Evolutionary conservation across 139 green algal genomes (phyloP), one percentile per base, ranked within the genome.

Genomic region (Chlamydomonas eustigma): DNA sequence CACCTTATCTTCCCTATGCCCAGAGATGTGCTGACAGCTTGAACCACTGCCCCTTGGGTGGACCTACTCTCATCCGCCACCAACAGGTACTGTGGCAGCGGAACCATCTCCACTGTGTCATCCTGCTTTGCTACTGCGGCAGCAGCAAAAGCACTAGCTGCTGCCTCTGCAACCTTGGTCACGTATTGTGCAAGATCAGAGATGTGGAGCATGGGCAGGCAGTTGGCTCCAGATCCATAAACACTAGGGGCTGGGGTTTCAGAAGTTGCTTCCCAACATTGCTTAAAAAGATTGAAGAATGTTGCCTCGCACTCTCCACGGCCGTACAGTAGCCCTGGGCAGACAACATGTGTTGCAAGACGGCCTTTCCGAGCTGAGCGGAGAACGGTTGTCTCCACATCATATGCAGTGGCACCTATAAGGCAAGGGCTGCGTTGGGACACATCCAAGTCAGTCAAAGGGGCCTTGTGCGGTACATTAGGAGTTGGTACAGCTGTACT

Each of bases 291-390:
- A 38, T n/a, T 36, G 36, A 85, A 81, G 24, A 89, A 73, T 24
- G 37, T 38, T 2, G 32, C 28, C 63, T 86, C 81, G n/a, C 75
- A 81, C 71, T 89, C 86, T 4, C 84, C 82, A 12, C 28, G 4
- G 24, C 86, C 86, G 35, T 90, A 91, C 70, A 90, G 72, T 5
- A 91, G 28, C 1, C 84, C 87, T 25, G 87, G 87, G 71, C 82
- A 89, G 8, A 91, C 74, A 0, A 90, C 68, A 31, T 78, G 70
- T 0, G 84, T 88, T 2, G 28, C 34, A 31, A 87, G 77, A 37
- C 65, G 50, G 32, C 79, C 80, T 5, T 66, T 63, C 6, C 75
- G 81, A 4, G 51, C 51, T 4, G 64, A 63, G 5, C 76, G 50
- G 51, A 88, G 36, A 8, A 91, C 65, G 2, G 80, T 34, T 28